A percentile compares a stretch with the other conserved stretches of the same genome.
Evolutionary conservation across 1,284 basidiomycete species (phyloP).

Genomic region (Thelephora terrestris): DNA sequence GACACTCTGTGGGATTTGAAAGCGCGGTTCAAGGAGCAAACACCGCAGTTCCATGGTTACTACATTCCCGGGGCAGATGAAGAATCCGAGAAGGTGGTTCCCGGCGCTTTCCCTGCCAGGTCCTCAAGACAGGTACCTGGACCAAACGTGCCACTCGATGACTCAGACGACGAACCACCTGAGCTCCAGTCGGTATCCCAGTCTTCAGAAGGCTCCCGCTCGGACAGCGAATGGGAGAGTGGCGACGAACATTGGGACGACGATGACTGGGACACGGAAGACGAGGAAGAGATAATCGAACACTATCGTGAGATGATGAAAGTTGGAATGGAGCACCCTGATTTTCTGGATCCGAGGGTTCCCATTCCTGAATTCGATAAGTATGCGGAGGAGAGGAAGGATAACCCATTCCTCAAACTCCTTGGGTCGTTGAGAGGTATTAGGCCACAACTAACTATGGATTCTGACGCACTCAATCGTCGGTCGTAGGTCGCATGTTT

Average conservation of each 20-base stretch:
- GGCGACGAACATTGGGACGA: constrained; percentile 32
- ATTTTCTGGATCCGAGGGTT: constrained; percentile 38
- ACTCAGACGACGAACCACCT: constrained; percentile 50
- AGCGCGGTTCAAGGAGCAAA: constrained; percentile 18
- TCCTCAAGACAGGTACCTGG: constrained; percentile 31
- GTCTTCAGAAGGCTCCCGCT: constrained; percentile 29
- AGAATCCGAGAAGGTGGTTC: neutral
- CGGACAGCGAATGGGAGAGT: constrained; percentile 18
- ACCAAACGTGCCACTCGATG: constrained; percentile 36
- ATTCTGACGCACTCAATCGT: constrained; percentile 5
- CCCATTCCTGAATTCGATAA: constrained; percentile 32
- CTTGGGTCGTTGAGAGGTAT: constrained; percentile 60
- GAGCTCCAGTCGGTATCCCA: constrained; percentile 51
- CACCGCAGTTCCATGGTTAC: constrained; percentile 51
- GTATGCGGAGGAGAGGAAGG: constrained; percentile 41
- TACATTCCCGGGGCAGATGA: constrained; percentile 12
- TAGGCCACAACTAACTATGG: neutral
- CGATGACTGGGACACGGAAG: constrained; percentile 51
- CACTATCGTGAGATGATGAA: constrained; percentile 64
- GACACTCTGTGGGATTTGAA: constrained; percentile 57
- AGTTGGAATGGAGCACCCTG: constrained; percentile 41
- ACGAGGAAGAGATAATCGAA: constrained; percentile 54
- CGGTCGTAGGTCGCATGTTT: constrained; percentile 54
- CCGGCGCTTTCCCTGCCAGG: constrained; percentile 14
- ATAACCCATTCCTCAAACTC: constrained; percentile 65